A percentile compares a stretch with the other conserved stretches of the same genome.
Conservation (phyloP, 1,139 yeast species). For the Geotrichum aggregatum region DNA sequence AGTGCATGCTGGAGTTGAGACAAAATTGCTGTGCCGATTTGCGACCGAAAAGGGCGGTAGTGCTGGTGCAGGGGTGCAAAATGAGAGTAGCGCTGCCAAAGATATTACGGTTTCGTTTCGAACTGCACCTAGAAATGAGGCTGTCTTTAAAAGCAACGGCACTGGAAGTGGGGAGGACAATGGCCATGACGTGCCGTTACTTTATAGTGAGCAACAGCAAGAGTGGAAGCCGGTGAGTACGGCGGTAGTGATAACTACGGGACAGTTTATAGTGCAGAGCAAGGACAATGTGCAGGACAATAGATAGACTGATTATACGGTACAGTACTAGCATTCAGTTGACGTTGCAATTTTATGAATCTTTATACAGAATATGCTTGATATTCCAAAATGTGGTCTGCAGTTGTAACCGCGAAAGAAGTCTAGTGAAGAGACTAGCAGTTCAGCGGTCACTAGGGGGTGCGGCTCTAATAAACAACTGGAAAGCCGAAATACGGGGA, state of each 20-base stretch:
- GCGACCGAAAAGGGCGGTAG: too few relatives aligned
- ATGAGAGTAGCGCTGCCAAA: slow-evolving; percentile 30
- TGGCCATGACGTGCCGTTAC: not conserved
- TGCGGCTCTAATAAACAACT: too few relatives aligned
- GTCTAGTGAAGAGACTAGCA: too few relatives aligned
- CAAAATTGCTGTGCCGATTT: slow-evolving; percentile 42
- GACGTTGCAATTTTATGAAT: too few relatives aligned
- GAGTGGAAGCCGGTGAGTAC: slow-evolving; percentile 24
- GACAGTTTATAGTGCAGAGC: slow-evolving; percentile 27
- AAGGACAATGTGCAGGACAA: slow-evolving; percentile 27
- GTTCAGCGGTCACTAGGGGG: too few relatives aligned
- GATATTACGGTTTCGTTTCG: slow-evolving; percentile 19
- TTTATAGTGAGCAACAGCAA: not conserved
- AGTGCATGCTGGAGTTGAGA: slow-evolving; percentile 63
- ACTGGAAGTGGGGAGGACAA: slow-evolving; percentile 1
- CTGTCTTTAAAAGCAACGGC: too few relatives aligned
- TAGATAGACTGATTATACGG: not conserved
- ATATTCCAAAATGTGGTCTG: too few relatives aligned
- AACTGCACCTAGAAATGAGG: not conserved
- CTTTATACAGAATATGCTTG: too few relatives aligned
- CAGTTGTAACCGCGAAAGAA: too few relatives aligned
- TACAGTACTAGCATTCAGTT: too few relatives aligned
- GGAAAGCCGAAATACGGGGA: too few relatives aligned
- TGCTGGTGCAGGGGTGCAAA: not conserved
- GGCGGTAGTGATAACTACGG: slow-evolving; percentile 23